phyloP scores from a whole-genome alignment of 176 grass and related monocot genomes.

The Eleusine indica region DNA sequence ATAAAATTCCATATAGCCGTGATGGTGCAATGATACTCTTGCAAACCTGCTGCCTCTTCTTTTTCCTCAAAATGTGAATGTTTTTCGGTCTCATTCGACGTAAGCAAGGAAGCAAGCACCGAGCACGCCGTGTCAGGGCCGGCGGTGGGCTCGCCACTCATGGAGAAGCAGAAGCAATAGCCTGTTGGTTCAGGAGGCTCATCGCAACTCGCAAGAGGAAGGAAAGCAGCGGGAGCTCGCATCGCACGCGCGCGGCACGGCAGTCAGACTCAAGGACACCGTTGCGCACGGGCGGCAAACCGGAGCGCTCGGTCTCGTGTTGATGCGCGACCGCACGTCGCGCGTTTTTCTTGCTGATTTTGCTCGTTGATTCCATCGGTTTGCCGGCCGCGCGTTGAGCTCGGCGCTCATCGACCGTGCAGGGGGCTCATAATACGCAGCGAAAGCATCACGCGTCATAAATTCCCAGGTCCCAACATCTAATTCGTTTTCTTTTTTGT shows the following conservation, averaged over 20 bases:
- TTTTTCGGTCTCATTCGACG: not conserved
- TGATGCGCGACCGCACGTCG: too few relatives aligned
- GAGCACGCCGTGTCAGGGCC: not conserved
- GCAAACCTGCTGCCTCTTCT: not conserved
- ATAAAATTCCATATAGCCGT: conserved; percentile 19
- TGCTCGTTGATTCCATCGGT: too few relatives aligned
- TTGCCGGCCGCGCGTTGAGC: too few relatives aligned
- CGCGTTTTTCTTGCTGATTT: too few relatives aligned
- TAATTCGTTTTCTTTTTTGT: not conserved
- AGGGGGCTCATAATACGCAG: too few relatives aligned
- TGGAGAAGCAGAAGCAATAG: too few relatives aligned
- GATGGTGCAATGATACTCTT: conserved; percentile 12
- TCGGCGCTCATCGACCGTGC: too few relatives aligned
- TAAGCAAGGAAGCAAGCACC: not conserved
- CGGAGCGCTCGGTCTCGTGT: too few relatives aligned
- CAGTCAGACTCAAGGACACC: too few relatives aligned
- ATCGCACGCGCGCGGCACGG: not conserved
- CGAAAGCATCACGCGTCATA: not conserved
- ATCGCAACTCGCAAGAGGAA: not conserved
- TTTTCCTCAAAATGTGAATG: not conserved
- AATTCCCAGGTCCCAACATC: not conserved
- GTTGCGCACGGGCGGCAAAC: too few relatives aligned
- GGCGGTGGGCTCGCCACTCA: not conserved
- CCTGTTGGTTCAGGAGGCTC: too few relatives aligned
- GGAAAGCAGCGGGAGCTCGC: not conserved